Evolutionary conservation across 768 basidiomycete species (phyloP), one percentile per base, ranked within the genome.

Genomic region (Tremella yokohamensis): DNA sequence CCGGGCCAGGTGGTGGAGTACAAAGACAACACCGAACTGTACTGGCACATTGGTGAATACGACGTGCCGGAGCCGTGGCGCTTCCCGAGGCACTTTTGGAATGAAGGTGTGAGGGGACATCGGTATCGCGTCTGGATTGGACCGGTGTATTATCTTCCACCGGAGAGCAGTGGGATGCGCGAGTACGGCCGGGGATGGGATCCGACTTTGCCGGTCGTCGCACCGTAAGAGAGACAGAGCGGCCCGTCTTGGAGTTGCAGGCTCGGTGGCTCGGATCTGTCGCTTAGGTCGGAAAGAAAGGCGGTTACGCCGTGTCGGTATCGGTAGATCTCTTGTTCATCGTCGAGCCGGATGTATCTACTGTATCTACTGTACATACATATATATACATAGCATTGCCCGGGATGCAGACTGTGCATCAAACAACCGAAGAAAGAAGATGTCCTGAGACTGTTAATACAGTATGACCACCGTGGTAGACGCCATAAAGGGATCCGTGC

Each of bases 31-130:
- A 79, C 81, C 16, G 85, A 86, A 2, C 81, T 86, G 49, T 88
- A 90, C 74, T 74, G 84, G 52, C 83, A 88, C 45, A 78, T 83
- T 0, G 81, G 76, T 58, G 89, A 89, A 65, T 84, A 87, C 61
- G 81, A 83, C 20, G 77, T 91, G 22, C 82, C 85, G 2, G 79
- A 82, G 60, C 60, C 61, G 15, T 77, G 76, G 76, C 61, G 66
- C 11, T 68, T 77, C 67, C 71, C 76, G 1, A 20, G 40, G 12
- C 63, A 63, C 55, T 77, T 76, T 60, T 47, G 70, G 45, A 71
- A 57, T 18, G 63, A 74, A 12, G 75, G 75, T 3, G 62, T 60
- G 26, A 68, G 66, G n/a, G 67, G 71, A n/a, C 75, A 76, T 59
- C 22, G 52, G 9, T 76, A 75, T 45, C 54, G 60, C 15, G 57